Base-by-base conservation (phyloP, 257 asterid species). In the Nicotiana sylvestris region DNA sequence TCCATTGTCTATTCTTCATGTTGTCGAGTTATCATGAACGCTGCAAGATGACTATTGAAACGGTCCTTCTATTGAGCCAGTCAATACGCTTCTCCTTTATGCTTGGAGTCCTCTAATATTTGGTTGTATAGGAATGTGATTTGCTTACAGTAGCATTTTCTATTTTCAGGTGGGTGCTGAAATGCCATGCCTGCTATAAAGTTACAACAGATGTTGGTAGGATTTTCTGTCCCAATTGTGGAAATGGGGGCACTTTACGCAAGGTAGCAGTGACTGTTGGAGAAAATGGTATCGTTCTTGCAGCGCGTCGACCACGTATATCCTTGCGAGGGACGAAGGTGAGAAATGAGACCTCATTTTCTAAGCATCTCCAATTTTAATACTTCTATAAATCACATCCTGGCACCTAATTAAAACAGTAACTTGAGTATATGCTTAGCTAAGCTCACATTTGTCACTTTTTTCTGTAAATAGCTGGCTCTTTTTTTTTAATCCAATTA, bases 271-370 rank as follows among this genome's bases (percentile, higher is more conserved):
- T 94, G 64, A 96, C 98, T 4, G 96, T 96, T 87, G 91, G 87
- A 25, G 99, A 96, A 86, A 95, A 92, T 88, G 99, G 98, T 49
- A 85, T 93, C 10, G 81, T 92, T 60, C 69, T 96, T 87, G 96
- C 98, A 80, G 90, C 94, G 2, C 97, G 98, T 6, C 90, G 92
- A 80, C 94, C 97, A 37, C 97, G 97, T 62, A 76, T 92, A 69
- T 94, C 97, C 86, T 77, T 93, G 87, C 98, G 98, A 80, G 99
- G 98, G 82, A 96, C 99, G 49, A 93, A 93, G 93, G 98, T 93
- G 88, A 60, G 89, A 66, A 49, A 27, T 25, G 80, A 15, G 15
- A 25, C n/a, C 64, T 27, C 80, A 37, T 46, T 15, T 49, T 8
- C 62, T 81, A 33, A 60, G 77, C 32, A 32, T 8, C 39, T 64